Percentiles rank a stretch among this genome's conserved stretches.
phyloP scores from a whole-genome alignment of 2,329 filamentous ascomycete species.

The Pyrenophora seminiperda region DNA sequence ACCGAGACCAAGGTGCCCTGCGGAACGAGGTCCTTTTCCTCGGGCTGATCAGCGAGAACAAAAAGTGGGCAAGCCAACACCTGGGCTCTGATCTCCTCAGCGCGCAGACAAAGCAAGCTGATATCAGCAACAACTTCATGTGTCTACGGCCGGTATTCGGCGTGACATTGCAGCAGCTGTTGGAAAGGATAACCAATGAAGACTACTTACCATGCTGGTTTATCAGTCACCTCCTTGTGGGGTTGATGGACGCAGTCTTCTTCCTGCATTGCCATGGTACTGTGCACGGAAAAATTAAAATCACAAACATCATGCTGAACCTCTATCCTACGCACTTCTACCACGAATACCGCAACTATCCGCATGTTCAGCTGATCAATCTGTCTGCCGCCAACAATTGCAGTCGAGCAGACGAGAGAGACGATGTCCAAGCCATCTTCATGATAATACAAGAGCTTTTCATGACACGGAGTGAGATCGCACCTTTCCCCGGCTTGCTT shows the following conservation, averaged over 20 bases:
- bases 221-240: slow-evolving; percentile 19
- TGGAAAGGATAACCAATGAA: slow-evolving; percentile 1
- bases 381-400: slow-evolving; percentile 1
- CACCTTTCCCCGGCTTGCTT: too few relatives aligned
- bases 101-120: too few relatives aligned
- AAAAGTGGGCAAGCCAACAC: too few relatives aligned
- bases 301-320: slow-evolving; percentile 14
- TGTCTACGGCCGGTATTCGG: slow-evolving; percentile 19
- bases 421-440: slow-evolving; percentile 9
- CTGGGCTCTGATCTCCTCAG: slow-evolving; percentile 3
- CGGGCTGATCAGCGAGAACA: too few relatives aligned
- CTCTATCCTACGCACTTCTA: slow-evolving; percentile 6
- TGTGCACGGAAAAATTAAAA: slow-evolving; percentile 6
- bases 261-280: slow-evolving; percentile 12
- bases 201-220: slow-evolving; percentile 13
- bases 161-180: slow-evolving; percentile 13
- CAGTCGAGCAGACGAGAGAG: neutral
- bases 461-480: slow-evolving; percentile 9
- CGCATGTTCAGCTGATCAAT: slow-evolving; percentile 14
- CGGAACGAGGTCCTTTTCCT: neutral
- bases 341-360: slow-evolving; percentile 18
- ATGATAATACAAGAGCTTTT: slow-evolving; percentile 9
- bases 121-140: too few relatives aligned
- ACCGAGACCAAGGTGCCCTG: neutral
- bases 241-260: slow-evolving; percentile 9